phyloP scores from a whole-genome alignment of 768 basidiomycete species.

The Lactarius hatsudake region DNA sequence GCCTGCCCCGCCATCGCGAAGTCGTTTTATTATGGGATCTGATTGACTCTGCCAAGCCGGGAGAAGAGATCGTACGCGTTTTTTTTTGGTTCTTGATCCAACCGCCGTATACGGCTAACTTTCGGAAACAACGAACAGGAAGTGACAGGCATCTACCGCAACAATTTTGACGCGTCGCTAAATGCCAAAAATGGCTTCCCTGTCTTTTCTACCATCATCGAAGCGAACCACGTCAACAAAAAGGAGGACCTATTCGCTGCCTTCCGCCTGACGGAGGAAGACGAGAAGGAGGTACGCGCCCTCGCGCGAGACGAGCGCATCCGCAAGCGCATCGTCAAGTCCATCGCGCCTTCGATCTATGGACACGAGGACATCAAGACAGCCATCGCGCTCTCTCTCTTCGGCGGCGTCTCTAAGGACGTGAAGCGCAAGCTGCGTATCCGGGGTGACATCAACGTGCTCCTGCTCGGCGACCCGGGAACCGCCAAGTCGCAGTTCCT shows the following conservation, averaged over 20 bases:
- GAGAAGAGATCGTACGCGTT: slow-evolving; percentile 85
- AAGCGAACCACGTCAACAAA: slow-evolving; percentile 98
- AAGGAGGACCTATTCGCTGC: slow-evolving; percentile 99
- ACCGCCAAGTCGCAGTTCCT: slow-evolving; percentile 99
- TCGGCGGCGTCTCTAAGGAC: slow-evolving; percentile 92
- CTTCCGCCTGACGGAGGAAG: slow-evolving; percentile 94
- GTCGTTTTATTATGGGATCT: slow-evolving; percentile 97
- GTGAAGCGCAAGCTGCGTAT: slow-evolving; percentile 96
- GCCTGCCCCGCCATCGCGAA: slow-evolving; percentile 94
- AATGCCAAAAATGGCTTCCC: slow-evolving; percentile 99
- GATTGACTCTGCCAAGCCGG: slow-evolving; percentile 97
- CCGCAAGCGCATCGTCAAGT: slow-evolving; percentile 96
- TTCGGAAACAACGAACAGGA: slow-evolving; percentile 52
- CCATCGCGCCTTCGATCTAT: slow-evolving; percentile 97
- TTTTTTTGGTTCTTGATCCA: background rate
- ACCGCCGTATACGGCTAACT: slow-evolving; percentile 9
- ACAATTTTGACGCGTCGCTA: slow-evolving; percentile 97
- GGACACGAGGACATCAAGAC: slow-evolving; percentile 99
- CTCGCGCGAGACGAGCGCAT: slow-evolving; percentile 92
- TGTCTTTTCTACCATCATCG: slow-evolving; percentile 96
- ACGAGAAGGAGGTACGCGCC: slow-evolving; percentile 86
- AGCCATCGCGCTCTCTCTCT: slow-evolving; percentile 90
- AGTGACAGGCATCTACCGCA: slow-evolving; percentile 96
- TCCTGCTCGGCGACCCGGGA: slow-evolving; percentile 95
- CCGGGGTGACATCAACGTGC: slow-evolving; percentile 96